Conservation (phyloP, 148 eudicot genomes). For the Persicaria tinctoria region DNA sequence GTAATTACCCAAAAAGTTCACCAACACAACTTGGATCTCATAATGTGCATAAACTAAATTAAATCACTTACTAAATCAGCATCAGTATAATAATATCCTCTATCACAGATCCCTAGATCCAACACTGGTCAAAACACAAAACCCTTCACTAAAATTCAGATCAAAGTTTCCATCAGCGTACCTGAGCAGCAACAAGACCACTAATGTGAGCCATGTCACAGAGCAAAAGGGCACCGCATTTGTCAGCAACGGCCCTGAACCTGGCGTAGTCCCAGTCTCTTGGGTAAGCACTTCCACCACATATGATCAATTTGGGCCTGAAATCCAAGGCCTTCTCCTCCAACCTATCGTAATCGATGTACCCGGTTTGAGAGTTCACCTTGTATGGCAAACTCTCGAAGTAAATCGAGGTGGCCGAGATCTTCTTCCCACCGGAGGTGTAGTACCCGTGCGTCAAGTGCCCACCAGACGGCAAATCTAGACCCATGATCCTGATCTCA, state of each 20-base stretch:
- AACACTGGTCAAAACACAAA: neutral
- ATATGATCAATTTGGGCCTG: slow-evolving; percentile 85
- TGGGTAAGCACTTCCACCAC: slow-evolving; percentile 97
- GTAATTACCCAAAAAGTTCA: neutral
- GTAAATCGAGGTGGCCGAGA: slow-evolving; percentile 84
- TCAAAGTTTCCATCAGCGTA: slow-evolving; percentile 20
- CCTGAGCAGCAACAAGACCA: slow-evolving; percentile 99
- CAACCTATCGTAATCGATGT: slow-evolving; percentile 77
- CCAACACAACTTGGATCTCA: neutral
- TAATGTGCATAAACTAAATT: neutral
- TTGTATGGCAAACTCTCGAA: slow-evolving; percentile 96
- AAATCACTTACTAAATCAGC: neutral
- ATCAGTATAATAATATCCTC: neutral
- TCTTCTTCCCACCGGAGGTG: slow-evolving; percentile 80
- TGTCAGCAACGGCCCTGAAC: slow-evolving; percentile 70
- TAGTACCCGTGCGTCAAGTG: slow-evolving; percentile 92
- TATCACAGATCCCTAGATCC: slow-evolving; percentile 1
- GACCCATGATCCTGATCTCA: slow-evolving; percentile 55
- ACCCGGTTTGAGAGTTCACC: slow-evolving; percentile 68
- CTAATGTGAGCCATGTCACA: slow-evolving; percentile 99
- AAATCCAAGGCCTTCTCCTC: slow-evolving; percentile 95
- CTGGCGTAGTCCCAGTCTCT: slow-evolving; percentile 87
- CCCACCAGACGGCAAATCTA: slow-evolving; percentile 86
- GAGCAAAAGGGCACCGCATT: slow-evolving; percentile 77
- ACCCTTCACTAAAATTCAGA: neutral